Base-by-base conservation (phyloP, 176 grass and related monocot genomes). In the Phoenix dactylifera region DNA sequence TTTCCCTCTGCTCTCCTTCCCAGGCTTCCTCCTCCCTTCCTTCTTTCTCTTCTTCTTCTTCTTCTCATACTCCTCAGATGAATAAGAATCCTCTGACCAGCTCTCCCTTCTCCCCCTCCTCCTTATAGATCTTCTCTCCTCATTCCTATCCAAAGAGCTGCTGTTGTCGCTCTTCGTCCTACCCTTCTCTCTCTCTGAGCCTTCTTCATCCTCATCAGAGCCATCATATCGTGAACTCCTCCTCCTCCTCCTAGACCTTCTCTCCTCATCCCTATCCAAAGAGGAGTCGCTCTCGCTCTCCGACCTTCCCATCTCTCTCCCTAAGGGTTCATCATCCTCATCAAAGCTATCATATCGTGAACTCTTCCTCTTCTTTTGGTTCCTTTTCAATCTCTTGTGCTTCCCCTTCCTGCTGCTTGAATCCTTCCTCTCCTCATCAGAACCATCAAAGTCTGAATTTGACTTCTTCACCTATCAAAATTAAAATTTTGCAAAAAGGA, bases 381-480 rank as follows among this genome's bases (percentile, higher is more conserved):
- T 48, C 25, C 64, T 53, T 10, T 60, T 51, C 57, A 44, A 70
- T 58, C 24, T 68, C 63, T 72, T 84, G 18, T 74, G 60, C 55
- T 62, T 63, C 67, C 26, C 84, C 58, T 64, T 76, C 0, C 58
- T 67, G 26, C 71, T 63, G 23, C 61, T 85, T 66, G 44, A 76
- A 17, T 1, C 12, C 73, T 62, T 72, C 9, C 39, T 66, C 73
- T 63, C 72, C 7, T 66, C 35, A 4, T 53, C 64, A 9, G 63
- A 79, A 50, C 18, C 68, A 48, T 85, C 77, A 1, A 81, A 94
- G 14, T 77, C 77, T 15, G 81, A 88, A 56, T 24, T 54, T 24
- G 35, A 12, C 35, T 54, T 17, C 1, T 62, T 51, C 7, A 18
- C 66, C 60, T 84, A 79, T 55, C 63, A 22, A 7, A 24, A 25